A percentile compares a stretch with the other conserved stretches of the same genome.
These are phyloP conservation scores for Ceratocystis smalleyi DNA, from an alignment of 2,329 filamentous ascomycete species.

Conservation along the genomic window DNA sequence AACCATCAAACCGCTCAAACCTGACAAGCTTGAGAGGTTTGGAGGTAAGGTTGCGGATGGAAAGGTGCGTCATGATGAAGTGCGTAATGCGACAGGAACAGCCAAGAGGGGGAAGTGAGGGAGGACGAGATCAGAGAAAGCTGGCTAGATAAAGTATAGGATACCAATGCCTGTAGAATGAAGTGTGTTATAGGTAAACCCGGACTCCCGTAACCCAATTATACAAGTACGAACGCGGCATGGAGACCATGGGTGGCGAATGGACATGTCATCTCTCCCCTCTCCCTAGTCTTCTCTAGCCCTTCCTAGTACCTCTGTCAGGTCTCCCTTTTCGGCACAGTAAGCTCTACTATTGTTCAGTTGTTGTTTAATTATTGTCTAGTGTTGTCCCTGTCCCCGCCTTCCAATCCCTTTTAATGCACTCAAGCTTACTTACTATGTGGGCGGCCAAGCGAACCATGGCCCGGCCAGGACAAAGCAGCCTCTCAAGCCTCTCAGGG, in stretches of 20 bases:
- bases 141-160: not conserved
- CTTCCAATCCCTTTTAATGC: not conserved
- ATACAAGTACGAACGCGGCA: not conserved
- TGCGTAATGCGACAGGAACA: not conserved
- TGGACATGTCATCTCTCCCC: not conserved
- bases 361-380: not conserved
- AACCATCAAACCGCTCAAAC: slow-evolving; percentile 55
- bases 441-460: not conserved
- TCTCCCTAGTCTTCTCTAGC: not conserved
- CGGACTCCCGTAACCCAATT: too few species aligned
- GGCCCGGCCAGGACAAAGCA: not conserved
- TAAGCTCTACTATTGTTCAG: not conserved
- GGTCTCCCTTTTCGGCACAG: not conserved
- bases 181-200: not conserved
- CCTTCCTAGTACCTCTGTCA: not conserved
- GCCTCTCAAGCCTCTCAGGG: not conserved
- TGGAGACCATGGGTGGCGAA: not conserved
- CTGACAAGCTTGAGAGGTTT: slow-evolving; percentile 55
- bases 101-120: not conserved
- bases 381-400: not conserved
- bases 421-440: not conserved
- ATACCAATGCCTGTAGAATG: not conserved
- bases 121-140: not conserved
- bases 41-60: slow-evolving; percentile 67
- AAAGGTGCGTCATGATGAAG: slow-evolving; percentile 40